These are phyloP conservation scores for Fusarium nygamai DNA, from an alignment of 2,329 filamentous ascomycete genomes.

Conservation along the genomic window DNA sequence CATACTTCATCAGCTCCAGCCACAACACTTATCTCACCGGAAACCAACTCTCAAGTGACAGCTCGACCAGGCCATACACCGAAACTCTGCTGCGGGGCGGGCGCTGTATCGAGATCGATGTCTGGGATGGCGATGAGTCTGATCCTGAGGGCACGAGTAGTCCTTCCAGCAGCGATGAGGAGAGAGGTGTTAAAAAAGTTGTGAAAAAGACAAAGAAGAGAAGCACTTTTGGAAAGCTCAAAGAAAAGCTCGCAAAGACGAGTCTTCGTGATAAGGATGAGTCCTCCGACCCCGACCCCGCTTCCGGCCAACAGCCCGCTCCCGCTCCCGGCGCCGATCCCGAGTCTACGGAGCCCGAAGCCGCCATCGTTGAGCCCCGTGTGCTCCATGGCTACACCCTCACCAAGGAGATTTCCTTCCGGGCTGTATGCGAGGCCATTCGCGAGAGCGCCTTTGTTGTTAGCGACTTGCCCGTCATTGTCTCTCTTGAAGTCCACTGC, in stretches of 20 bases:
- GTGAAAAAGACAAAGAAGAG: constrained; percentile 63
- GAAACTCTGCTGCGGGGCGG: constrained; percentile 85
- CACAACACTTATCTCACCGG: constrained; percentile 95
- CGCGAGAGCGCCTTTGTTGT: constrained; percentile 79
- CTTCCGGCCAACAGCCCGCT: constrained; percentile 3
- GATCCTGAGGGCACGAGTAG: constrained; percentile 60
- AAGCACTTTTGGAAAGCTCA: constrained; percentile 70
- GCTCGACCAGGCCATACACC: constrained; percentile 88
- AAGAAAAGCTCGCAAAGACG: constrained; percentile 64
- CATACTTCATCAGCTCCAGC: constrained; percentile 93
- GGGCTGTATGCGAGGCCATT: constrained; percentile 84
- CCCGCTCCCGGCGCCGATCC: constrained; percentile 1
- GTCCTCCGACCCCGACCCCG: constrained; percentile 2
- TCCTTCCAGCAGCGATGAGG: constrained; percentile 58
- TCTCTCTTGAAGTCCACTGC: constrained; percentile 94
- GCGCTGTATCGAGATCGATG: constrained; percentile 92
- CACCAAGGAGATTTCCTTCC: constrained; percentile 88
- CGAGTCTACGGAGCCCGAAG: constrained; percentile 33
- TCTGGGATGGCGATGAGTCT: constrained; percentile 88
- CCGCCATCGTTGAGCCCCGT: constrained; percentile 69
- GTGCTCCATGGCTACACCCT: constrained; percentile 91
- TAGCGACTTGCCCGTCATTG: constrained; percentile 85
- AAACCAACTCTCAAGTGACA: constrained; percentile 86
- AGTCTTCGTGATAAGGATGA: constrained; percentile 53
- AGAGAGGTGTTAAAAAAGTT: constrained; percentile 59